These are phyloP conservation scores for Microdochium paspali DNA, from an alignment of 2,329 filamentous ascomycete genomes.

Conservation along the genomic window DNA sequence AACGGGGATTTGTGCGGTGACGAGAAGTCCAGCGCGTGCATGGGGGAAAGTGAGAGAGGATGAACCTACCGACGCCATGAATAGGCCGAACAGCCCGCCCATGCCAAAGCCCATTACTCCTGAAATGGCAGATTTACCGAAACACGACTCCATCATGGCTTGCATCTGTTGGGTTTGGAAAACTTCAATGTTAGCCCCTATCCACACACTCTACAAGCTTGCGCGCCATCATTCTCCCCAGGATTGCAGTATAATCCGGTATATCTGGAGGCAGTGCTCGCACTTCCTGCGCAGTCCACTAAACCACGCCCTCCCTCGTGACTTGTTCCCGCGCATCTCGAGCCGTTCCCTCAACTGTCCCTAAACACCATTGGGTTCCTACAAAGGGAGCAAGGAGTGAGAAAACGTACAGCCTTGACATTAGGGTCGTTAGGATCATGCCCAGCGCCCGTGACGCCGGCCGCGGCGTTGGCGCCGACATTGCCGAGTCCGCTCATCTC, in stretches of 20 bases:
- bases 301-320: too few relatives aligned
- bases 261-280: too few relatives aligned
- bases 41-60: neutral
- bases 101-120: slow-evolving; percentile 92
- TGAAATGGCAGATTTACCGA: slow-evolving; percentile 78
- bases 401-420: slow-evolving; percentile 35
- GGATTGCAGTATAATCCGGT: too few relatives aligned
- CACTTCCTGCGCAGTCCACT: too few relatives aligned
- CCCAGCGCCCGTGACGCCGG: slow-evolving; percentile 13
- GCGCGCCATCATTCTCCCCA: too few relatives aligned
- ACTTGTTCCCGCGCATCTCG: too few relatives aligned
- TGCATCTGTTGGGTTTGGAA: slow-evolving; percentile 50
- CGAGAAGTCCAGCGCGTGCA: too few relatives aligned
- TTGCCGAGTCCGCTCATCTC: neutral
- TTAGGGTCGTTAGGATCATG: slow-evolving; percentile 36
- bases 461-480: slow-evolving; percentile 5
- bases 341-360: too few relatives aligned
- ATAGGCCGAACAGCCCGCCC: slow-evolving; percentile 88
- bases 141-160: slow-evolving; percentile 83
- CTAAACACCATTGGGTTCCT: too few relatives aligned
- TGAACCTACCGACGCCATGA: slow-evolving; percentile 83
- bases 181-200: neutral
- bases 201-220: too few relatives aligned
- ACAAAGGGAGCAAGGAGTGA: neutral
- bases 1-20: too few relatives aligned